Evolutionary conservation across 352 stramenopile genomes (phyloP), one percentile per base, ranked within the genome.

Genomic region (Phytophthora chlamydospora): DNA sequence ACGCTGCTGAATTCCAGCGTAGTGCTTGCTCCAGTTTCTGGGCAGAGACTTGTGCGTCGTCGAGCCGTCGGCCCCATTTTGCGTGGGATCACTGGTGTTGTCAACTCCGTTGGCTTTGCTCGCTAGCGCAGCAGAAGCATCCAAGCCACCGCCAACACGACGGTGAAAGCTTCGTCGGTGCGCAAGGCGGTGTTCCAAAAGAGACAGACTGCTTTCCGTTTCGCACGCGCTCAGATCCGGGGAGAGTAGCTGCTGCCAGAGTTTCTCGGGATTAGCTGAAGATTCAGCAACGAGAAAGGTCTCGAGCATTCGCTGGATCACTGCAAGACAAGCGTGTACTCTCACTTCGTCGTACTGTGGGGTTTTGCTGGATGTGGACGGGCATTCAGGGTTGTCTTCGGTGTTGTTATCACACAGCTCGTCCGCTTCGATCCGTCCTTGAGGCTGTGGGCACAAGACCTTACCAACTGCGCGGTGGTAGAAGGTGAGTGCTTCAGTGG

Each of bases 11-110:
- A 59, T 44, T 6, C 33, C 65, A 3, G 60, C 44, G 39, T 86
- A 76, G 19, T 78, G 76, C 41, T 92, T 92, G 9, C 71, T 81
- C 83, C 83, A 90, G 32, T 82, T 89, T 4, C 81, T 77, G 10
- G 83, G 83, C 29, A 90, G 62, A 2, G 83, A 71, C 16, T 44
- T 71, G 19, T 71, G 39, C 9, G 41, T 32, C 32, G 53, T 38
- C 59, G 27, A 58, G 6, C 55, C 51, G 33, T 57, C 49, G 8
- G 39, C 19, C 8, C 27, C 34, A 32, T 40, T 66, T 10, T 69
- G 62, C n/a, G 19, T 10, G 5, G 49, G 56, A 24, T 73, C 64
- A 21, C 38, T 58, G 29, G 8, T 62, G 17, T 13, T 59, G n/a
- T 68, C 62, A 34, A 43, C 44, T n/a, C 34, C 14, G n/a, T 40